These are phyloP conservation scores for Diaporthe sp. DNA, from an alignment of 2,329 filamentous ascomycete genomes.

Conservation along the genomic window DNA sequence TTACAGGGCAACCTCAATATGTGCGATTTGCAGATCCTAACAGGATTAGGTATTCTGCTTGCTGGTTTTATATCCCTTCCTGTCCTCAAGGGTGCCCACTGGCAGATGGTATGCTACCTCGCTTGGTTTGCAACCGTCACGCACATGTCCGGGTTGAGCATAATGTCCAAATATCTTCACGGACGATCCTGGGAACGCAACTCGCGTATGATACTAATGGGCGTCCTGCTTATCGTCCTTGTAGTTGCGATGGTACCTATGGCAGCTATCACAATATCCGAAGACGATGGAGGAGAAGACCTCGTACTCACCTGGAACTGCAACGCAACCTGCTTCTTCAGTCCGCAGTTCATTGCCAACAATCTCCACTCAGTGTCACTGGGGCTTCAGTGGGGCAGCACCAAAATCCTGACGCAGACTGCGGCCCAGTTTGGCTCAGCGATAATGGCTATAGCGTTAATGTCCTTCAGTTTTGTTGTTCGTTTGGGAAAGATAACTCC, in stretches of 20 bases:
- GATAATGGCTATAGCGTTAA: neutral
- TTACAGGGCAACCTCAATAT: neutral
- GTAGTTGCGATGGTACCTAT: neutral
- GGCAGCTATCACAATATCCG: slow-evolving; percentile 1
- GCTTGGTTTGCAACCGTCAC: slow-evolving; percentile 1
- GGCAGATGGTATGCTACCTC: slow-evolving; percentile 1
- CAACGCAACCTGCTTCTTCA: slow-evolving; percentile 8
- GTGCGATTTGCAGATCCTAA: slow-evolving; percentile 6
- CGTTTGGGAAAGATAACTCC: neutral
- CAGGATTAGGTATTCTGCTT: neutral
- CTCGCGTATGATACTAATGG: neutral
- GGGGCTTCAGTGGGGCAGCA: neutral
- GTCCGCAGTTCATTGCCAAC: neutral
- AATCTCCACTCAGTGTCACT: neutral
- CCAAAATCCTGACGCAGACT: neutral
- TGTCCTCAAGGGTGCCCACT: neutral
- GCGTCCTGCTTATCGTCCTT: neutral
- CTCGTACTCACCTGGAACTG: neutral
- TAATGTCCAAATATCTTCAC: neutral
- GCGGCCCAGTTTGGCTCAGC: slow-evolving; percentile 1
- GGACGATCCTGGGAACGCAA: slow-evolving; percentile 3
- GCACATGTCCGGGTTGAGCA: neutral
- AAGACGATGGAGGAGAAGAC: slow-evolving; percentile 2
- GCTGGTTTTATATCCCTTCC: neutral
- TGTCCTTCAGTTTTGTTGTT: neutral